phyloP scores from a whole-genome alignment of 306 rosid species.

The Quercus agrifolia region DNA sequence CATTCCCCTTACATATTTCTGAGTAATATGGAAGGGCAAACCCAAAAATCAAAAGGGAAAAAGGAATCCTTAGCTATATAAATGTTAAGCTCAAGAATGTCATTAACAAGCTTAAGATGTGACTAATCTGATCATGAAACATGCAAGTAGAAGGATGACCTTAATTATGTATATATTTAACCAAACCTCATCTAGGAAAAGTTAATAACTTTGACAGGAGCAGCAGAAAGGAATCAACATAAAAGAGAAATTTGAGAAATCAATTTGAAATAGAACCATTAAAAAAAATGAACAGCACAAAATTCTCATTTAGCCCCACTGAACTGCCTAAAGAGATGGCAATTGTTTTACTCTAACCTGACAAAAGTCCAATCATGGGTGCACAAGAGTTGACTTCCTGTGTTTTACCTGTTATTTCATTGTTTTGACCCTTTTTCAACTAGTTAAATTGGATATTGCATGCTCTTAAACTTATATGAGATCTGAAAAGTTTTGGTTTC shows the following conservation, averaged over 20 bases:
- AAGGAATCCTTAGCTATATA: neutral
- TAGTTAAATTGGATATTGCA: no score
- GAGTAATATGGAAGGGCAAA: neutral
- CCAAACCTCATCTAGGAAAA: neutral
- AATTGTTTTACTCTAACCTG: no score
- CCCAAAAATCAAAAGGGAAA: neutral
- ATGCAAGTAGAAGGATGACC: neutral
- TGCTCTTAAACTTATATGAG: no score
- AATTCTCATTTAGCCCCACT: neutral
- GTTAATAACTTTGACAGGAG: neutral
- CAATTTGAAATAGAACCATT: neutral
- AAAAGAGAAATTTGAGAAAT: neutral
- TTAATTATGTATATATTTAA: neutral
- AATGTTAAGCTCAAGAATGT: neutral
- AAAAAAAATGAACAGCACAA: neutral
- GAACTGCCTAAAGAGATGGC: neutral
- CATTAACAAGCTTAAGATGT: neutral
- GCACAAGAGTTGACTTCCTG: no score
- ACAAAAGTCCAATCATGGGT: no score
- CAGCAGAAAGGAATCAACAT: neutral
- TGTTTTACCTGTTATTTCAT: no score
- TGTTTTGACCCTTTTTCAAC: no score
- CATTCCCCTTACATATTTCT: slow-evolving; percentile 31
- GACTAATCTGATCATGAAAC: neutral
- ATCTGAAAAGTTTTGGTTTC: neutral